Evolutionary conservation across 2,329 filamentous ascomycete species (phyloP), one percentile per base, ranked within the genome.

Genomic region (Fusarium sacchari): DNA sequence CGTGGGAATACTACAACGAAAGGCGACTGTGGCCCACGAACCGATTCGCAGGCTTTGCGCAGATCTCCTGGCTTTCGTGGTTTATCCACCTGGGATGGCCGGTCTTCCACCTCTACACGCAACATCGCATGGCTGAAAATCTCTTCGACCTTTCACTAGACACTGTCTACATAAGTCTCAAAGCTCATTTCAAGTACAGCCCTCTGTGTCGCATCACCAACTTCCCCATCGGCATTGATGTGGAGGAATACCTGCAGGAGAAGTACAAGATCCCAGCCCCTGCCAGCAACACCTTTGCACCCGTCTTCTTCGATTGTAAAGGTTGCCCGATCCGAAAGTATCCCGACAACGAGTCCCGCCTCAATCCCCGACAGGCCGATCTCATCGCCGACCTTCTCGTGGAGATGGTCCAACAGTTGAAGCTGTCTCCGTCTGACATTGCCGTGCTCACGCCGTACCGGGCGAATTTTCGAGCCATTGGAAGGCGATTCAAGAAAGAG

Each of bases 81-180:
- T 61, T 71, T 2, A 49, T 65, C 5, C 42, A 58, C 2, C 55
- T 70, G 0, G 61, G 66, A 0, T 59, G 49, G 34, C 68, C 68
- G 0, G 56, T 58, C 0, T 55, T 71, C 17, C 49, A 66, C 2
- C 36, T 71, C 1, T 42, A 50, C 2, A 71, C 40, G 0, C 69
- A 71, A 7, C 47, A 71, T 4, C 56, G 67, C 2, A 71, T 71
- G 62, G 53, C 57, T 0, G 7, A 46, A 3, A 30, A 63, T 6
- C 32, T 49, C 0, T 71, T 71, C 3, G 57, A 67, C 9, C 18
- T 71, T 0, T 50, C 58, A 0, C 14, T 50, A 0, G 13, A 62
- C 4, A 28, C 46, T 0, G 46, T 55, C 0, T 71, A 67, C 7
- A 5, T 2, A 4, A 17, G 30, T 2, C 36, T 69, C 0, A 22